These are phyloP conservation scores for Backusella luteola DNA, from an alignment of 192 early-diverging fungal genomes.

Conservation along the genomic window DNA sequence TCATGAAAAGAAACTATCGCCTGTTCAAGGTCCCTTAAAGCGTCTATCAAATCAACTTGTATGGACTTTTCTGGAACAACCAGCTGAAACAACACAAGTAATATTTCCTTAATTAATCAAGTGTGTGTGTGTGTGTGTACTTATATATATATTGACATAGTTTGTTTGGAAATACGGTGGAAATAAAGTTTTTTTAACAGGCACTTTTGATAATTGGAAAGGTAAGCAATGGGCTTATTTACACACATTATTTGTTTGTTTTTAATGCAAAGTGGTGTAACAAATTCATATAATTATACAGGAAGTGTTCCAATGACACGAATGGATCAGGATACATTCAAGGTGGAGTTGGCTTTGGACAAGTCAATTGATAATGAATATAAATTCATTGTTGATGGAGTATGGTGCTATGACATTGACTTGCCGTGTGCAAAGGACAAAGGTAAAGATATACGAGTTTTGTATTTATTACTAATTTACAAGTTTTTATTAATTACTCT, in stretches of 20 bases:
- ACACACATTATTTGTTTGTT: background rate
- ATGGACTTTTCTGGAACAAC: background rate
- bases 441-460: background rate
- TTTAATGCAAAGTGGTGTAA: background rate
- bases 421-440: slow-evolving; percentile 26
- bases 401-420: slow-evolving; percentile 37
- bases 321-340: slow-evolving; percentile 3
- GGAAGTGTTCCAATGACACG: slow-evolving; percentile 20
- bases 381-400: slow-evolving; percentile 44
- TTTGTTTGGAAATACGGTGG: slow-evolving; percentile 41
- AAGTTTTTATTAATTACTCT: background rate
- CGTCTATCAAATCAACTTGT: background rate
- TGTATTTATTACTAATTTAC: background rate
- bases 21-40: background rate
- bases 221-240: slow-evolving; percentile 19
- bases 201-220: slow-evolving; percentile 42
- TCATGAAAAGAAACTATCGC: background rate
- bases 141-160: background rate
- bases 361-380: slow-evolving; percentile 26
- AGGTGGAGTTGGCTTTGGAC: slow-evolving; percentile 13
- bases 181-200: slow-evolving; percentile 39
- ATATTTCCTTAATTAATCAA: background rate
- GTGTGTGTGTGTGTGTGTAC: background rate
- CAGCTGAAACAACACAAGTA: slow-evolving; percentile 5
- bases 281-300: background rate